phyloP scores from a whole-genome alignment of 2,329 filamentous ascomycete genomes.

The Didymella pomorum region DNA sequence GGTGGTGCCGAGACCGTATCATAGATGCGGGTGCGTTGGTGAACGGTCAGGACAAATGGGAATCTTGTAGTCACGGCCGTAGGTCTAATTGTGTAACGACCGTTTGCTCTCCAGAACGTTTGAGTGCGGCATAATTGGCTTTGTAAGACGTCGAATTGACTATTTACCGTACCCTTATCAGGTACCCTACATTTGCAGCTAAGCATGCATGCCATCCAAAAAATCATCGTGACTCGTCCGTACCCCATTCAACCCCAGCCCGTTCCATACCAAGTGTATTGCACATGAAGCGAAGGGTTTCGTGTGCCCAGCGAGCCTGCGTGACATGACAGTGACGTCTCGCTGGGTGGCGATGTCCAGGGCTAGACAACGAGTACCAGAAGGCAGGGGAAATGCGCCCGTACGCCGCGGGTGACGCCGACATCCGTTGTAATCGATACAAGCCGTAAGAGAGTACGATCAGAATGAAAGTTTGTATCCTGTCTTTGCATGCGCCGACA shows the following conservation, averaged over 20 bases:
- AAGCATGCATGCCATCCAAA: constrained; percentile 10
- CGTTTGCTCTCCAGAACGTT: too few species aligned
- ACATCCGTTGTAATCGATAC: constrained; percentile 11
- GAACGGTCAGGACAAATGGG: too few species aligned
- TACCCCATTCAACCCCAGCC: neutral
- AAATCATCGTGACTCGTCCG: constrained; percentile 7
- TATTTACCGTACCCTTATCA: constrained; percentile 7
- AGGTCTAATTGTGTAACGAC: too few species aligned
- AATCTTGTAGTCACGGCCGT: neutral
- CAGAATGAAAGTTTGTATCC: neutral
- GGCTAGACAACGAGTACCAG: neutral
- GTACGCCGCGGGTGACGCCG: constrained; percentile 11
- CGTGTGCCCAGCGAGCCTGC: constrained; percentile 2
- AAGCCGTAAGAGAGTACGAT: constrained; percentile 10
- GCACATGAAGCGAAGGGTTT: constrained; percentile 15
- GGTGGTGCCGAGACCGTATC: neutral
- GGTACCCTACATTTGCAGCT: constrained; percentile 13
- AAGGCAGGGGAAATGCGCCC: constrained; percentile 1
- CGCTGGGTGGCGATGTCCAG: neutral
- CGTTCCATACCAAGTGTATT: constrained; percentile 11
- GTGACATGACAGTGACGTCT: neutral
- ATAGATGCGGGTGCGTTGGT: too few species aligned
- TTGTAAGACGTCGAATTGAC: constrained; percentile 8
- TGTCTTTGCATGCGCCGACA: constrained; percentile 1
- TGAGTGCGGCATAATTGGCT: neutral